A percentile compares a stretch with the other conserved stretches of the same genome.
Conservation (phyloP, 2,329 filamentous ascomycete species). For the Aspergillus sp. region DNA sequence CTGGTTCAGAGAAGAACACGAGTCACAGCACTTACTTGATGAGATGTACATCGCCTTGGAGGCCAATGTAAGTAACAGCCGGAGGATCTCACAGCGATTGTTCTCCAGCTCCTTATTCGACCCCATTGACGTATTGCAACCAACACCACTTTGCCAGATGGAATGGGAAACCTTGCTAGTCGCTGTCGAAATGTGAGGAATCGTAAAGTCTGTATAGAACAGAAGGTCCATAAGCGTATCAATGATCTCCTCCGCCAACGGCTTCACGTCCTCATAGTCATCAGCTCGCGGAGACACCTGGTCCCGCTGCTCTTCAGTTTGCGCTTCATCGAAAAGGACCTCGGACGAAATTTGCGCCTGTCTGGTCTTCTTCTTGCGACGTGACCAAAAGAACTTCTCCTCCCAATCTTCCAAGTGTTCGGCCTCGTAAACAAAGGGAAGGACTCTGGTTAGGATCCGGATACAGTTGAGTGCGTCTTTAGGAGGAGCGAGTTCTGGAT, state of each 20-base stretch:
- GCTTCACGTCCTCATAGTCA: slow-evolving; percentile 75
- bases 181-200: slow-evolving; percentile 63
- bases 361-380: slow-evolving; percentile 64
- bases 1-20: not conserved
- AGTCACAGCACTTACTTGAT: slow-evolving; percentile 46
- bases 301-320: slow-evolving; percentile 47
- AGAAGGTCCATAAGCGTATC: slow-evolving; percentile 82
- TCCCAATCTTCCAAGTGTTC: slow-evolving; percentile 81
- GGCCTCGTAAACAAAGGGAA: slow-evolving; percentile 88
- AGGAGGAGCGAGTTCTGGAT: slow-evolving; percentile 74
- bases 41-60: slow-evolving; percentile 93
- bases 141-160: slow-evolving; percentile 97
- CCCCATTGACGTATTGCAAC: slow-evolving; percentile 80
- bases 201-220: slow-evolving; percentile 85
- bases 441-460: slow-evolving; percentile 75
- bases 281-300: slow-evolving; percentile 41
- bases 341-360: slow-evolving; percentile 62
- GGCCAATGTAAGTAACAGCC: slow-evolving; percentile 75
- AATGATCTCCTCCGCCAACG: slow-evolving; percentile 84
- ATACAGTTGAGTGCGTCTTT: slow-evolving; percentile 92
- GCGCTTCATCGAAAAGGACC: slow-evolving; percentile 75
- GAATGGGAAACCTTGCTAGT: slow-evolving; percentile 81
- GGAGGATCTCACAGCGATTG: slow-evolving; percentile 83
- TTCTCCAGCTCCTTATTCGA: slow-evolving; percentile 89
- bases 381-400: slow-evolving; percentile 85